Evolutionary conservation across 768 basidiomycete genomes (phyloP), one percentile per base, ranked within the genome.

Genomic region (Boletus huronensis): DNA sequence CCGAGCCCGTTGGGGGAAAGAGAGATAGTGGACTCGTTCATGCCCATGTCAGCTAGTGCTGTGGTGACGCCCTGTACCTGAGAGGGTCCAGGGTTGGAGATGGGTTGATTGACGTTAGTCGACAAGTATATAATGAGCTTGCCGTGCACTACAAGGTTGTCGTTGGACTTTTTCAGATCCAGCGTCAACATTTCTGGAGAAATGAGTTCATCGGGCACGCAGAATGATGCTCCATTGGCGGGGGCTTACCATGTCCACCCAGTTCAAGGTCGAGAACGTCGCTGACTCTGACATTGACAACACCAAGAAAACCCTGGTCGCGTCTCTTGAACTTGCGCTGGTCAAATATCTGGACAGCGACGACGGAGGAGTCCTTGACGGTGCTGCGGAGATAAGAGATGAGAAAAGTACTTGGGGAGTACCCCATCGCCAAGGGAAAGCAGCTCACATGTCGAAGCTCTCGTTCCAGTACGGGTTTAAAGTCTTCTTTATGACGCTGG

Each of bases 311-410:
- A 2, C 97, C 97, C 70, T 98, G 97, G 70, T 99, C 97, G 65
- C 88, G 86, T 73, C 90, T 82, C 80, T 99, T 99, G 78, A 98
- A 98, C 75, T 99, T 99, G 72, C 93, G 87, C 73, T 98, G 96
- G 74, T 99, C 97, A 63, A 98, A 98, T 64, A 98, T 97, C 74
- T 99, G 97, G 1, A 98, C 95, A 5, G 93, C 93, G 54, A 99
- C 83, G 45, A 98, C 91, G 17, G 95, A 98, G n/a, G 91, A 93
- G 62, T 99, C 97, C 71, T 94, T 96, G 68, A 97, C 96, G 48
- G 83, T 90, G 62, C 95, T 98, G 63, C 25, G 39, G 50, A 52
- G 28, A 52, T 17, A 31, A 48, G 54, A 42, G 54, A 32, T 60
- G 28, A 55, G 52, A 57, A 57, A 55, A 47, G 25, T 34, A 36